These are phyloP conservation scores for Crucihimalaya himalaica DNA, from an alignment of 345 rosid species.

Conservation along the genomic window DNA sequence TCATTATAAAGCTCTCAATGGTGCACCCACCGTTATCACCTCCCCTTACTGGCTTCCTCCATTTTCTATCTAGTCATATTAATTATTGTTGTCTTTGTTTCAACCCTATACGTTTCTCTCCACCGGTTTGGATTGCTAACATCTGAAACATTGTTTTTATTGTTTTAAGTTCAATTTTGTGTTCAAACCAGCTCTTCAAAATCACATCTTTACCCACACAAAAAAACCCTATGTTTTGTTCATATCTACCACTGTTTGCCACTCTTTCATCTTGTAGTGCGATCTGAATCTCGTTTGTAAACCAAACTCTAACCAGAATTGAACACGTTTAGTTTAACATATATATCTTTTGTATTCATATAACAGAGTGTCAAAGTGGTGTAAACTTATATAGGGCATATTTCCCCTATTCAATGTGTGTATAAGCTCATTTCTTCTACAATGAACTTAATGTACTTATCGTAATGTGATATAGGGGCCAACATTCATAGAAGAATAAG, in stretches of 20 bases:
- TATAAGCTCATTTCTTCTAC: neutral
- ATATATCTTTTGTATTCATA: too few species aligned
- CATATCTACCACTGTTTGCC: too few species aligned
- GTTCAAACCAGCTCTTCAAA: neutral
- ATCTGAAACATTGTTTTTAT: too few species aligned
- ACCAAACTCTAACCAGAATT: too few species aligned
- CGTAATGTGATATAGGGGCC: neutral
- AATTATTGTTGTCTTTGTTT: neutral
- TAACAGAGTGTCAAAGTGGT: too few species aligned
- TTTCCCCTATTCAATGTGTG: too few species aligned
- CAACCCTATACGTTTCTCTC: neutral
- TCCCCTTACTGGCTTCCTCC: neutral
- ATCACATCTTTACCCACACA: too few species aligned
- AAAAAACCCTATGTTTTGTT: too few species aligned
- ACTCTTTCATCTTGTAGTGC: too few species aligned
- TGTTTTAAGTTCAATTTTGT: neutral
- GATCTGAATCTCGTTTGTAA: too few species aligned
- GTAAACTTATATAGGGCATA: too few species aligned
- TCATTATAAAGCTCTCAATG: neutral
- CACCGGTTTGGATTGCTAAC: neutral
- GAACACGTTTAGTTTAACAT: too few species aligned
- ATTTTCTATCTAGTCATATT: neutral
- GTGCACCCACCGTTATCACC: neutral
- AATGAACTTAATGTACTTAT: neutral
- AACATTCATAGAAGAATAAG: neutral